Conservation (phyloP, 768 basidiomycete species). For the Leccinellum luteum region DNA sequence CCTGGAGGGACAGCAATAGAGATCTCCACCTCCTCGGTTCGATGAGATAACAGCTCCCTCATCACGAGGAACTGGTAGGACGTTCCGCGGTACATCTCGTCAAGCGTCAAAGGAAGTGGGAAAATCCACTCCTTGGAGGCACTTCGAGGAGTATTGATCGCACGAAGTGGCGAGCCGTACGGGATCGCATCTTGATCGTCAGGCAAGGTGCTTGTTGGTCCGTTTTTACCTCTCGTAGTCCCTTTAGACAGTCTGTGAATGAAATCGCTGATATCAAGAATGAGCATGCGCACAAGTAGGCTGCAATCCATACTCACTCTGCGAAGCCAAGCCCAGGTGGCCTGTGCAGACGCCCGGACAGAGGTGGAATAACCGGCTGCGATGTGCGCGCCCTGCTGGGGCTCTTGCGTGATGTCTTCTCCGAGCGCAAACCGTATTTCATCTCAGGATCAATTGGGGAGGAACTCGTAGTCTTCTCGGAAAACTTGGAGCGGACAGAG, state of each 20-base stretch:
- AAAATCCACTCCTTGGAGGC: slow-evolving; percentile 64
- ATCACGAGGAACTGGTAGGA: slow-evolving; percentile 58
- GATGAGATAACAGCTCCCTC: slow-evolving; percentile 49
- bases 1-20: slow-evolving; percentile 61
- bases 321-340: slow-evolving; percentile 22
- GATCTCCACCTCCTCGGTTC: slow-evolving; percentile 52
- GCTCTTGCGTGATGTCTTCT: slow-evolving; percentile 12
- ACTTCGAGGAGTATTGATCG: slow-evolving; percentile 39
- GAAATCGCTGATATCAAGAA: slow-evolving; percentile 25
- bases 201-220: neutral
- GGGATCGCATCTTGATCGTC: slow-evolving; percentile 16
- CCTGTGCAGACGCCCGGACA: slow-evolving; percentile 22
- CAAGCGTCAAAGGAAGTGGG: slow-evolving; percentile 56
- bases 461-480: slow-evolving; percentile 10
- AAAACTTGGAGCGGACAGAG: slow-evolving; percentile 13
- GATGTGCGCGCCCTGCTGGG: slow-evolving; percentile 14
- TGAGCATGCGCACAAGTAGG: slow-evolving; percentile 6
- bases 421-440: slow-evolving; percentile 8
- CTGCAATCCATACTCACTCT: slow-evolving; percentile 23
- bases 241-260: slow-evolving; percentile 27
- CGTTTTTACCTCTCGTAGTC: slow-evolving; percentile 4
- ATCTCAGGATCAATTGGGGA: neutral
- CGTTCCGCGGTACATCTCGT: slow-evolving; percentile 59
- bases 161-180: slow-evolving; percentile 39
- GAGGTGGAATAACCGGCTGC: slow-evolving; percentile 31